phyloP scores from a whole-genome alignment of 768 basidiomycete genomes.

The Exidia glandulosa region DNA sequence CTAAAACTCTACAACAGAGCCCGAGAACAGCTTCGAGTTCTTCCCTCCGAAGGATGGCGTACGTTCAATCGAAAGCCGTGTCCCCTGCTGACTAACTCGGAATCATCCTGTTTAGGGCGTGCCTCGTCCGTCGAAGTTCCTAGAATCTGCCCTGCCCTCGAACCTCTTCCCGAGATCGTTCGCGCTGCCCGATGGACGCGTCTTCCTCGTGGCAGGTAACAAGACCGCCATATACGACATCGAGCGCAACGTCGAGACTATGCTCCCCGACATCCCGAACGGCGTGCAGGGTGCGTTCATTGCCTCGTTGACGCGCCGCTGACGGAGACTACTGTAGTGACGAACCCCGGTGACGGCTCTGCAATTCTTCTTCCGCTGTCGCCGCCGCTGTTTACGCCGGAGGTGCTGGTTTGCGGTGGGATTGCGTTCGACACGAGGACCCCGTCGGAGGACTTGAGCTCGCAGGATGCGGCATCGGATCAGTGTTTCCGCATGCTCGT shows the following conservation, averaged over 20 bases:
- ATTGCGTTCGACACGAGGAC: constrained; percentile 10
- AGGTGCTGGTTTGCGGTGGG: constrained; percentile 22
- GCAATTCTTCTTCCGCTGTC: constrained; percentile 21
- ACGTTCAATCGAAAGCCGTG: neutral
- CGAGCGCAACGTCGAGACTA: constrained; percentile 23
- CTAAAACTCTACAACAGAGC: too few species aligned
- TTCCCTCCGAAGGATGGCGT: constrained; percentile 21
- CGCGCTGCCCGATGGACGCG: constrained; percentile 39
- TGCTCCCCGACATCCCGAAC: constrained; percentile 27
- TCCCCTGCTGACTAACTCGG: neutral
- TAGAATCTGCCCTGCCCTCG: neutral
- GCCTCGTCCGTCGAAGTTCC: neutral
- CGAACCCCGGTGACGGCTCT: constrained; percentile 18
- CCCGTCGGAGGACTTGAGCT: constrained; percentile 10
- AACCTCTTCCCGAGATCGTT: neutral
- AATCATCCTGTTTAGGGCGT: neutral
- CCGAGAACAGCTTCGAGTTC: constrained; percentile 22
- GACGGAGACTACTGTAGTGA: too few species aligned
- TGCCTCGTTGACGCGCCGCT: too few species aligned
- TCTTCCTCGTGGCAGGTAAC: constrained; percentile 58
- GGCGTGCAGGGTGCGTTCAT: too few species aligned
- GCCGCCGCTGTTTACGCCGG: constrained; percentile 18
- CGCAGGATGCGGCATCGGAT: constrained; percentile 19
- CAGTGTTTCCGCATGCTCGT: constrained; percentile 25
- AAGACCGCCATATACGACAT: constrained; percentile 34